These are phyloP conservation scores for Cerrena zonata DNA, from an alignment of 1,284 basidiomycete species.

Conservation along the genomic window DNA sequence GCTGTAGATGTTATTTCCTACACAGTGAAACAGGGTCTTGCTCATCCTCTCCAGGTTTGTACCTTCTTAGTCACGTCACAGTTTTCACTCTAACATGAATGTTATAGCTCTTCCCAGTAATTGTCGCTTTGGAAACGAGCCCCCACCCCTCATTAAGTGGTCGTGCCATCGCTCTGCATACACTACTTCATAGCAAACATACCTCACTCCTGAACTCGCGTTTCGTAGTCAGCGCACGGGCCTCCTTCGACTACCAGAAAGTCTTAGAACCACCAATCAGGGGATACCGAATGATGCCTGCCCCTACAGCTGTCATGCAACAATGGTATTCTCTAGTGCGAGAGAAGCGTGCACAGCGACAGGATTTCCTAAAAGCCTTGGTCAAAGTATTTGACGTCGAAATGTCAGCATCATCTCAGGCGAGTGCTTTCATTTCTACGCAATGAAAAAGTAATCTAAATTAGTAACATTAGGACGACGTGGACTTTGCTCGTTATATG, in stretches of 20 bases:
- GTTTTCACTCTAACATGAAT: not conserved
- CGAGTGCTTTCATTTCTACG: too few relatives aligned
- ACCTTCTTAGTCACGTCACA: not conserved
- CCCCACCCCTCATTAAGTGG: slow-evolving; percentile 55
- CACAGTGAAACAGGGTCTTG: slow-evolving; percentile 90
- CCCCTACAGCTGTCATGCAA: slow-evolving; percentile 70
- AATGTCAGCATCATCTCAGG: slow-evolving; percentile 41
- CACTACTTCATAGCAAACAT: slow-evolving; percentile 83
- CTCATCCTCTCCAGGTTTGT: slow-evolving; percentile 83
- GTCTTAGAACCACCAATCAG: slow-evolving; percentile 43
- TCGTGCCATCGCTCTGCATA: slow-evolving; percentile 78
- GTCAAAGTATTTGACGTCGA: slow-evolving; percentile 77
- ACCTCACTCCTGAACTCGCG: slow-evolving; percentile 83
- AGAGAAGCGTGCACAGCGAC: slow-evolving; percentile 79
- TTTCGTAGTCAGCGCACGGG: slow-evolving; percentile 72
- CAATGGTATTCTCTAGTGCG: slow-evolving; percentile 87
- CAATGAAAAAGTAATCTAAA: too few relatives aligned
- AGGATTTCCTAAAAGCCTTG: slow-evolving; percentile 83
- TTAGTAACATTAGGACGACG: slow-evolving; percentile 77
- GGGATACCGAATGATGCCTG: slow-evolving; percentile 50
- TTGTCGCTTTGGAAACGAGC: slow-evolving; percentile 90
- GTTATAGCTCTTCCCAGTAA: slow-evolving; percentile 81
- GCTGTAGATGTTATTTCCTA: slow-evolving; percentile 90
- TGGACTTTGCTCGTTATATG: slow-evolving; percentile 84
- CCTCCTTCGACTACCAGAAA: slow-evolving; percentile 81